Base-by-base conservation (phyloP, 495 filamentous ascomycete genomes). In the Daldinia grandis region DNA sequence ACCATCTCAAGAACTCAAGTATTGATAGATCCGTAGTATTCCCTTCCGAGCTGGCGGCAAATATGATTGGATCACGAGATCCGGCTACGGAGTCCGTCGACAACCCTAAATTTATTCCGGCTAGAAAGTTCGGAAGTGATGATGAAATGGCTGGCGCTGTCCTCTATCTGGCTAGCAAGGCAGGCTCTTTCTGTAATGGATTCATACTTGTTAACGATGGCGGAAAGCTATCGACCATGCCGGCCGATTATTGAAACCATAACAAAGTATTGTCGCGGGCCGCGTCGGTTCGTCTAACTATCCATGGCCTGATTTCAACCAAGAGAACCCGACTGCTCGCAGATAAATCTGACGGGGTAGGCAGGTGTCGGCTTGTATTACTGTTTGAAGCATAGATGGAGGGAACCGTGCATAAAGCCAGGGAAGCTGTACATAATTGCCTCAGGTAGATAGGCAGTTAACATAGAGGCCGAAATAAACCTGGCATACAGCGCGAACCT, bases 101-200 rank as follows among this genome's bases (percentile, higher is more conserved):
- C 1, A 27, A 76, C 3, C 51, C 8, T 10, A 8, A 64, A 5
- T 74, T 80, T 65, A 83, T 88, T 33, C 87, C 87, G 0, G 73
- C 84, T 21, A 81, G 81, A 12, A 73, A 85, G 44, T 71, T 80
- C 35, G 87, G 87, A 15, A 73, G 74, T 2, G 74, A 79, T 17
- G 82, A 88, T 68, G 87, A 89, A 49, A 85, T 89, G 78, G 83
- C 80, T 7, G 86, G 85, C 8, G 58, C 71, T 14, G 78, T 66
- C 14, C 58, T 71, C 0, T 77, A 75, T 47, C 68, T 78, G 8
- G 78, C 74, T 0, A 71, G 73, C 35, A 67, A 60, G 49, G 76
- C 78, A 6, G 88, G 89, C 1, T 81, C 82, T 8, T 92, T 85
- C 74, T 82, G 79, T 51, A 90, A 88, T 64, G 89, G 89, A 1